These are phyloP conservation scores for Pyricularia pennisetigena DNA, from an alignment of 2,329 filamentous ascomycete genomes.

Conservation along the genomic window DNA sequence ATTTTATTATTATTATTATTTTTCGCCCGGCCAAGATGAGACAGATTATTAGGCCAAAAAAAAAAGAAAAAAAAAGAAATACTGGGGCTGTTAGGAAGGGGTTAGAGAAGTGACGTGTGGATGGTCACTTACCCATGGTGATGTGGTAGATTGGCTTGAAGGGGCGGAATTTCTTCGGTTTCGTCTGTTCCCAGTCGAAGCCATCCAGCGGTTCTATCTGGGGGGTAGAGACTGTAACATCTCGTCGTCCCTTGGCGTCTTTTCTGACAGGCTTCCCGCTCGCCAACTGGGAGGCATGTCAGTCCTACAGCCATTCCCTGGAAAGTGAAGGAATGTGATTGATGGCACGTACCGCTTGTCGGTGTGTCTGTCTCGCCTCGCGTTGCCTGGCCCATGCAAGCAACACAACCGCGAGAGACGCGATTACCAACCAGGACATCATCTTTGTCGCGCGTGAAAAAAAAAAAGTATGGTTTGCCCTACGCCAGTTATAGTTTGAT, in stretches of 20 bases:
- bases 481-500: not conserved
- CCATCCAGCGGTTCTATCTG: constrained; percentile 12
- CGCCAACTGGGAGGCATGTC: not conserved
- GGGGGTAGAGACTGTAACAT: not conserved
- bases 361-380: not conserved
- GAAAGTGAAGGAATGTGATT: not conserved
- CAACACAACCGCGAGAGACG: not conserved
- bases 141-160: constrained; percentile 45
- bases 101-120: not conserved
- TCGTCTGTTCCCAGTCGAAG: constrained; percentile 29
- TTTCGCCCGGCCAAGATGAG: too few relatives aligned
- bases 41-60: too few relatives aligned
- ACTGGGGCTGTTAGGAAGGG: too few relatives aligned
- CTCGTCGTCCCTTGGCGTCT: not conserved
- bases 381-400: not conserved
- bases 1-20: too few relatives aligned
- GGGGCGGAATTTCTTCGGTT: constrained; percentile 30
- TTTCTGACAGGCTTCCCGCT: not conserved
- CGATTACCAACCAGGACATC: not conserved
- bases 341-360: not conserved
- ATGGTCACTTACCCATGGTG: constrained; percentile 35
- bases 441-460: not conserved
- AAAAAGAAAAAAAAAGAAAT: too few relatives aligned
- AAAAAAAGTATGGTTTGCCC: not conserved
- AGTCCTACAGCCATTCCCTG: not conserved